Evolutionary conservation across 805 yeast genomes (phyloP).

Genomic region (Starmerella davenportii): DNA sequence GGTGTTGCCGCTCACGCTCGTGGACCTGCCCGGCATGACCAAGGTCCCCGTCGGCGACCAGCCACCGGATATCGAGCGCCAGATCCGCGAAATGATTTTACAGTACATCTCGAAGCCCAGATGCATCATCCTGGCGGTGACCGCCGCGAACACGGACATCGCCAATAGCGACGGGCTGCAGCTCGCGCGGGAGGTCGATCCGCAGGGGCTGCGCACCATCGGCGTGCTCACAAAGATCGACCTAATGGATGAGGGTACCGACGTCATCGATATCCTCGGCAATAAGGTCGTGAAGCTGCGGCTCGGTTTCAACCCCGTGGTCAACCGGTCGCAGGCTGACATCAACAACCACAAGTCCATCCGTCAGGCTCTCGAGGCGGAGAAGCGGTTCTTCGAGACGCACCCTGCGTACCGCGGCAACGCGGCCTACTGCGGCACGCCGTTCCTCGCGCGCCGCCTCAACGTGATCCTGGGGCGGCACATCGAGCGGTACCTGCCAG

Average conservation of each 20-base stretch:
- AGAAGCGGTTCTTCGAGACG: slow-evolving; percentile 60
- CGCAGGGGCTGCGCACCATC: slow-evolving; percentile 86
- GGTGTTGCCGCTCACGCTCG: slow-evolving; percentile 81
- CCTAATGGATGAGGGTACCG: slow-evolving; percentile 95
- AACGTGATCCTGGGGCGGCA: slow-evolving; percentile 78
- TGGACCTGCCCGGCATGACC: slow-evolving; percentile 92
- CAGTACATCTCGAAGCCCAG: slow-evolving; percentile 90
- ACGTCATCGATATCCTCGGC: slow-evolving; percentile 85
- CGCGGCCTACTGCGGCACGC: slow-evolving; percentile 97
- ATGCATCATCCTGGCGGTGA: slow-evolving; percentile 83
- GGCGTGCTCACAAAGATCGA: slow-evolving; percentile 95
- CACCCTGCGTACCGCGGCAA: slow-evolving; percentile 85
- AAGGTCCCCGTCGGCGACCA: slow-evolving; percentile 99
- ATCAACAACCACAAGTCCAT: slow-evolving; percentile 78
- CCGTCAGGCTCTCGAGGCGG: slow-evolving; percentile 69
- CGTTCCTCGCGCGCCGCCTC: slow-evolving; percentile 80
- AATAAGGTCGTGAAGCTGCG: slow-evolving; percentile 90
- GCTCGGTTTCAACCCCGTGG: slow-evolving; percentile 92
- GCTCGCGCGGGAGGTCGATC: slow-evolving; percentile 93
- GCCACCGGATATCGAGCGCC: slow-evolving; percentile 90
- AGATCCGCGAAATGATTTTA: slow-evolving; percentile 80
- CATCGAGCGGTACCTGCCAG: slow-evolving; percentile 76
- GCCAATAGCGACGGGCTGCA: slow-evolving; percentile 94
- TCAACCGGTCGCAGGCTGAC: slow-evolving; percentile 93
- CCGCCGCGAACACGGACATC: slow-evolving; percentile 90